phyloP scores from a whole-genome alignment of 495 filamentous ascomycete species.

The Aspergillus egyptiacus region DNA sequence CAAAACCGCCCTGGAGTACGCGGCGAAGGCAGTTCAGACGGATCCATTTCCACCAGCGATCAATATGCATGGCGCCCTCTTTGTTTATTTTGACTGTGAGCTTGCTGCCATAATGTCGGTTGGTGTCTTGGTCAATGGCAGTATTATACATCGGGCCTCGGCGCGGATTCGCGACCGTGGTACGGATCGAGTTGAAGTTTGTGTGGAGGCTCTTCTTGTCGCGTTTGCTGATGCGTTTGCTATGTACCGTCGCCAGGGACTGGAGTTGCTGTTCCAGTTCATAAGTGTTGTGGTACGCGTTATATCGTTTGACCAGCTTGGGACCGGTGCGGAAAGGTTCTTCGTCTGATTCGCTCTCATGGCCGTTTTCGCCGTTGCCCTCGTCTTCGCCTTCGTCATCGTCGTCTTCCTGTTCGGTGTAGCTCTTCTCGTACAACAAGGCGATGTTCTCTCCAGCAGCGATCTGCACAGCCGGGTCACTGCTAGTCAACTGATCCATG shows the following conservation, averaged over 20 bases:
- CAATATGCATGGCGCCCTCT: conserved; percentile 68
- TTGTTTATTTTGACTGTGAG: conserved; percentile 70
- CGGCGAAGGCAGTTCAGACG: conserved; percentile 68
- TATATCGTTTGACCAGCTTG: conserved; percentile 57
- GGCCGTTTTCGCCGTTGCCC: conserved; percentile 49
- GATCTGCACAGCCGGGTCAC: conserved; percentile 70
- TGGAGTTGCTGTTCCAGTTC: conserved; percentile 49
- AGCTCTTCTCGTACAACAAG: conserved; percentile 78
- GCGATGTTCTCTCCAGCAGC: conserved; percentile 88
- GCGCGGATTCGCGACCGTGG: conserved; percentile 72
- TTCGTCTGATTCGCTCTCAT: conserved; percentile 41
- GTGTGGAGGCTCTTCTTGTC: conserved; percentile 71
- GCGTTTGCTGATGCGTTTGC: conserved; percentile 68
- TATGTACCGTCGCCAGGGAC: conserved; percentile 53
- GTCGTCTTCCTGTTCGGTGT: conserved; percentile 56
- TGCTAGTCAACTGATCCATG: conserved; percentile 80
- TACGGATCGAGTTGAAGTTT: conserved; percentile 76
- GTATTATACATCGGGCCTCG: conserved; percentile 66
- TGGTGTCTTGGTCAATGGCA: conserved; percentile 66
- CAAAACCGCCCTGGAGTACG: conserved; percentile 74
- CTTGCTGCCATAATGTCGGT: conserved; percentile 68
- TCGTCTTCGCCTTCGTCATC: conserved; percentile 60
- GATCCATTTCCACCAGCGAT: conserved; percentile 86
- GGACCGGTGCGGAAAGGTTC: conserved; percentile 47
- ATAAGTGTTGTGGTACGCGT: conserved; percentile 49